Conservation (phyloP, 116 monocot species). For the Phalaenopsis hybrid region DNA sequence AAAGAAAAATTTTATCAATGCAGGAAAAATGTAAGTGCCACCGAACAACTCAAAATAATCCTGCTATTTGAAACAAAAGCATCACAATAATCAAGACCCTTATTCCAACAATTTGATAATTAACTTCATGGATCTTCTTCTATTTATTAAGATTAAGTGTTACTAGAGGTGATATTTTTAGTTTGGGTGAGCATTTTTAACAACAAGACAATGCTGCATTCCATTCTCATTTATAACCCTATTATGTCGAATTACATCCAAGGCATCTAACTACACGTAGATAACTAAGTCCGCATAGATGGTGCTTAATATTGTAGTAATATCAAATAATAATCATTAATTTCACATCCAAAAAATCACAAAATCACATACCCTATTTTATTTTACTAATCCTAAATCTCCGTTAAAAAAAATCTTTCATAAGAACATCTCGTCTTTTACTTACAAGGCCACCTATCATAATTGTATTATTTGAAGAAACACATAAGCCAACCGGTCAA, state of each 20-base stretch:
- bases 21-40: too few species aligned
- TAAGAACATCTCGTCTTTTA: too few species aligned
- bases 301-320: background rate
- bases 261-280: background rate
- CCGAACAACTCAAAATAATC: too few species aligned
- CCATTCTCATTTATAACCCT: background rate
- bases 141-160: too few species aligned
- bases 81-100: too few species aligned
- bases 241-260: background rate
- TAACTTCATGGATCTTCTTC: too few species aligned
- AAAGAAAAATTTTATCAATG: too few species aligned
- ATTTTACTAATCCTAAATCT: background rate
- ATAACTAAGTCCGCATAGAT: background rate
- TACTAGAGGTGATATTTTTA: too few species aligned
- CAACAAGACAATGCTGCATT: background rate
- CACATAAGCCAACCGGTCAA: background rate
- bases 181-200: too few species aligned
- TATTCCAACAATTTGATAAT: too few species aligned
- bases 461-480: background rate
- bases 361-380: background rate
- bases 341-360: background rate
- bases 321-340: background rate
- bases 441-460: background rate
- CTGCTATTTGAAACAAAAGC: too few species aligned
- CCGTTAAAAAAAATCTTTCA: background rate